Evolutionary conservation across 2,329 filamentous ascomycete genomes (phyloP), one percentile per base, ranked within the genome.

Genomic region (Talaromyces sp.): DNA sequence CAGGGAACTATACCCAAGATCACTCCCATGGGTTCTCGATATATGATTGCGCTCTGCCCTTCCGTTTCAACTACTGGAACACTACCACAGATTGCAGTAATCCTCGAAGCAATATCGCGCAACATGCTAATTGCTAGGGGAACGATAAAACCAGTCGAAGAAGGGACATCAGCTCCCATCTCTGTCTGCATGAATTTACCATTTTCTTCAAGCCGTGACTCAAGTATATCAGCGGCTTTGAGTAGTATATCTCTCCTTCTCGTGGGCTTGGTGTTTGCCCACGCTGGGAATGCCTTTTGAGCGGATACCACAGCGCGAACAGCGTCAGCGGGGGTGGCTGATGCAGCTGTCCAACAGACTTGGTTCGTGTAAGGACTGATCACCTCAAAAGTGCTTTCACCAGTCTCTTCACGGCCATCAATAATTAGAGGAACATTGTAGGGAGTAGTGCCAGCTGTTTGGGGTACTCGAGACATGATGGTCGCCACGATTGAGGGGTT

Each of bases 1-100:
- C 92, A 96, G 8, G 92, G 90, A 1, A 90, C 90, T 73, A 95
- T 91, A 0, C 87, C 89, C 35, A 95, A 79, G 25, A 93, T 84
- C 4, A 94, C 91, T 1, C 92, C 92, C 72, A 86, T 91, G 0
- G 92, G 90, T 75, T 93, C 90, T 71, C 87, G 88, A 64, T 88
- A 78, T 1, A 95, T 78, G 67, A 94, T 80, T 0, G 88, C 90
- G 63, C 78, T 83, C n/a, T 82, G 82, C 0, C 82, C 83, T 61
- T 85, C 81, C 15, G 84, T 73, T 61, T 78, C 77, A 11, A 81
- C 81, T 1, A 78, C 75, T 1, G 83, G 84, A 6, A 86, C 81
- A 49, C 74, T 76, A 0, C 84, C 84, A 67, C 76, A 78, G 31
- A 86, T 78, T 1, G 74, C 75, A 22, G 77, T 77, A 25, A 83